A percentile compares a stretch with the other conserved stretches of the same genome.
These are phyloP conservation scores for Pilatotrama ljubarskyi DNA, from an alignment of 768 basidiomycete species.

Conservation along the genomic window DNA sequence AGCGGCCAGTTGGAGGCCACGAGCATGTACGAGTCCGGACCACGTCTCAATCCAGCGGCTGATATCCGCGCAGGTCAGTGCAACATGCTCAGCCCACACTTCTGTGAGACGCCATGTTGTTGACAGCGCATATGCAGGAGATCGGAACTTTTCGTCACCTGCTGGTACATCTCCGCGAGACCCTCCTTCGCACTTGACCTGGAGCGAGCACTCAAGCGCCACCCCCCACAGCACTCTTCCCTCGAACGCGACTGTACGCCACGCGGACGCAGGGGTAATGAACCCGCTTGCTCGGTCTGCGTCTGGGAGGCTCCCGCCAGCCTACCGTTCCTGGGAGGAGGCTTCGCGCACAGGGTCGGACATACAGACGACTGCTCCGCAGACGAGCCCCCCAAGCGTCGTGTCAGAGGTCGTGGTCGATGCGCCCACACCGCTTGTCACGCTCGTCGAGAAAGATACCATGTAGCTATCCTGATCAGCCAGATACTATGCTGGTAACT, in stretches of 20 bases:
- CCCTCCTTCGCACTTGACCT: not conserved
- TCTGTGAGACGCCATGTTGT: no score
- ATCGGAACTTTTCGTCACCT: not conserved
- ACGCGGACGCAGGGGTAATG: constrained; percentile 2
- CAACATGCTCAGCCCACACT: no score
- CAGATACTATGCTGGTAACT: no score
- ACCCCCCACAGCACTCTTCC: not conserved
- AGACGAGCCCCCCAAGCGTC: not conserved
- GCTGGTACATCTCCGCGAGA: not conserved
- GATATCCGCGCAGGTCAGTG: no score
- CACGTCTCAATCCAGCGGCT: no score
- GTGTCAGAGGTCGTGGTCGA: not conserved
- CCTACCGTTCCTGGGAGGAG: constrained; percentile 11
- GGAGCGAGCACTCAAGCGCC: not conserved
- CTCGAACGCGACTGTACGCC: not conserved
- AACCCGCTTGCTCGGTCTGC: not conserved
- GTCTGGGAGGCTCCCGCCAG: constrained; percentile 9
- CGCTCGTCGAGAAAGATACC: no score
- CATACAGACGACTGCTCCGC: not conserved
- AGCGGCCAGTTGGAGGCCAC: no score
- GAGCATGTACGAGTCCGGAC: no score
- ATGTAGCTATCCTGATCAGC: no score
- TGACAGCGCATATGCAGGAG: not conserved
- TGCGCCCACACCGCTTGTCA: not conserved
- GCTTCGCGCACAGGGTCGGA: not conserved